A percentile compares a stretch with the other conserved stretches of the same genome.
phyloP scores from a whole-genome alignment of 176 grass and related monocot species.

The Otatea glauca region DNA sequence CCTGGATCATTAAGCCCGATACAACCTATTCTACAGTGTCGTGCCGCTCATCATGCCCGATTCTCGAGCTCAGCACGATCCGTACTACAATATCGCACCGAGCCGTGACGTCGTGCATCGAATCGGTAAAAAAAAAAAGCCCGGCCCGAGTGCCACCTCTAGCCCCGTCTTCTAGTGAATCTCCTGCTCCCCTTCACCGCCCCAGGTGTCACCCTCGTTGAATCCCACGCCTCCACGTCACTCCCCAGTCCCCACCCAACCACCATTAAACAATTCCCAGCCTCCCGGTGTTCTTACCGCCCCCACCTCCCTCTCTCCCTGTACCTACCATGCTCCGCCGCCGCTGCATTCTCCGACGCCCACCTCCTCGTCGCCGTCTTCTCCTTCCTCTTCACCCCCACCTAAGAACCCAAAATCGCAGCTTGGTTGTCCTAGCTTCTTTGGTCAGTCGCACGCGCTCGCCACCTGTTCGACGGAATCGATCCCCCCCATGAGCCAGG shows the following conservation, averaged over 20 bases:
- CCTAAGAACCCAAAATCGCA: constrained; percentile 43
- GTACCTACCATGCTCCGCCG: constrained; percentile 62
- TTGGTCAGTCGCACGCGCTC: neutral
- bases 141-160: too few species aligned
- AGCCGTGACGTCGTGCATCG: too few species aligned
- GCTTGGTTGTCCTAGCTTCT: neutral
- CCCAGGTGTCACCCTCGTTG: too few species aligned
- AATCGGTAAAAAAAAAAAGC: too few species aligned
- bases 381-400: constrained; percentile 95
- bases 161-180: too few species aligned
- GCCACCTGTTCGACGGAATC: neutral
- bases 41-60: too few species aligned
- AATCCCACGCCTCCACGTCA: too few species aligned
- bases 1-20: too few species aligned
- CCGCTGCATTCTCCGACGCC: constrained; percentile 18
- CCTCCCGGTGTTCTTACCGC: neutral
- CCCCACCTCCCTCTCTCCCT: neutral
- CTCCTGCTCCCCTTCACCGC: too few species aligned
- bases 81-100: too few species aligned
- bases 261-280: neutral
- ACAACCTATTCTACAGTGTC: too few species aligned
- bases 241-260: neutral
- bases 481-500: constrained; percentile 39
- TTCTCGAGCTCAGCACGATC: too few species aligned
- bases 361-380: constrained; percentile 47